Evolutionary conservation across 2,329 filamentous ascomycete genomes (phyloP).

Genomic region (Colletotrichum tabaci): DNA sequence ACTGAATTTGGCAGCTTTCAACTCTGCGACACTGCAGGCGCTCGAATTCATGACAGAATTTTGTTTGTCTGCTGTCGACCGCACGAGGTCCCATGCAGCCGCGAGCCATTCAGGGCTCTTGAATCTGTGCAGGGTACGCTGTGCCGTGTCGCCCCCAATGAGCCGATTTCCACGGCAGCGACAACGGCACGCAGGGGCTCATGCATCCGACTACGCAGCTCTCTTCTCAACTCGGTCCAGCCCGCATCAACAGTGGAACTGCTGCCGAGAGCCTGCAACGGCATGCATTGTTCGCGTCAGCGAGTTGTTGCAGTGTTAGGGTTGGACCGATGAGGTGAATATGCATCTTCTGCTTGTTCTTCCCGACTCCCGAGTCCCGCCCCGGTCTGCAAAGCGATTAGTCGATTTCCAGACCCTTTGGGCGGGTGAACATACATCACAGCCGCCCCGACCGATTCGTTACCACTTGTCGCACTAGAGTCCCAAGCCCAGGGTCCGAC

Average conservation of each 20-base stretch:
- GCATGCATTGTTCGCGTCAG: conserved; percentile 1
- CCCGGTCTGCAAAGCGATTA: conserved; percentile 17
- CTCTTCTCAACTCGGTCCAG: conserved; percentile 33
- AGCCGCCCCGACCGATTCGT: conserved; percentile 26
- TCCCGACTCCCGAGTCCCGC: conserved; percentile 19
- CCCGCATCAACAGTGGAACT: conserved; percentile 35
- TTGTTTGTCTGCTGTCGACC: conserved; percentile 33
- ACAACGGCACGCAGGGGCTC: conserved; percentile 27
- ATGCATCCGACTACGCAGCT: conserved; percentile 36
- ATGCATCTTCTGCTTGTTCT: conserved; percentile 12
- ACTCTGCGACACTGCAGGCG: conserved; percentile 25
- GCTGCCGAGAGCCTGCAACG: conserved; percentile 12
- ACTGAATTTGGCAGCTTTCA: not conserved
- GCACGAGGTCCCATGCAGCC: not conserved
- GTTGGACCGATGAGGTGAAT: conserved; percentile 21
- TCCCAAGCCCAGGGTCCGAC: conserved; percentile 29
- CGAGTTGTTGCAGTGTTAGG: conserved; percentile 3
- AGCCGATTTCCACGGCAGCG: conserved; percentile 32
- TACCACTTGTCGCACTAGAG: conserved; percentile 7
- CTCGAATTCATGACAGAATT: conserved; percentile 38
- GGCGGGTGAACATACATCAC: conserved; percentile 1
- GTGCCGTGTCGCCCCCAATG: conserved; percentile 26
- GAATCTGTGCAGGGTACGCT: conserved; percentile 26
- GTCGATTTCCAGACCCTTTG: conserved; percentile 23
- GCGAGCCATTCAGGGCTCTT: conserved; percentile 18